Percentiles rank a stretch among this genome's conserved stretches.
These are phyloP conservation scores for Rhodotorula sp. DNA, from an alignment of 1,284 basidiomycete species.

Conservation along the genomic window DNA sequence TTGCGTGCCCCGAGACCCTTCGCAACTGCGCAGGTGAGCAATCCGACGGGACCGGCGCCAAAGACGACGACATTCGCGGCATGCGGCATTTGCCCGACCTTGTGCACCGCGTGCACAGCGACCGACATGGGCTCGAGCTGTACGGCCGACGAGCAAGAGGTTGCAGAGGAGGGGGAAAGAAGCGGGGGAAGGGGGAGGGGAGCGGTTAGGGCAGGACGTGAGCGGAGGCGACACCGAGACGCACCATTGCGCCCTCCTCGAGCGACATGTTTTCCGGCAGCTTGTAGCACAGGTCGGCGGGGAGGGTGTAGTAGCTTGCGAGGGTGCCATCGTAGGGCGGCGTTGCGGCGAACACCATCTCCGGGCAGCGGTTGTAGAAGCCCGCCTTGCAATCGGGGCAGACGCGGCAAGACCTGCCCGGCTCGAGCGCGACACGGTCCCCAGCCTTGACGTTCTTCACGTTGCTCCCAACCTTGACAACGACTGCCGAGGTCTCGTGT, in stretches of 20 bases:
- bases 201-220: background rate
- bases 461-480: constrained; percentile 63
- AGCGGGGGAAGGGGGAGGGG: constrained; percentile 39
- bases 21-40: constrained; percentile 82
- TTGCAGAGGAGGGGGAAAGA: too few relatives aligned
- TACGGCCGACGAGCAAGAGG: constrained; percentile 50
- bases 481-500: constrained; percentile 63
- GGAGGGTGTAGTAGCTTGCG: constrained; percentile 60
- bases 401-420: constrained; percentile 58
- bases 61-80: constrained; percentile 62
- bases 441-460: constrained; percentile 76
- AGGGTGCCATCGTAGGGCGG: constrained; percentile 88
- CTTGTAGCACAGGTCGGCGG: constrained; percentile 59
- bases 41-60: constrained; percentile 85
- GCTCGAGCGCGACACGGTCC: constrained; percentile 73
- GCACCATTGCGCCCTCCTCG: constrained; percentile 80
- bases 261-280: constrained; percentile 72
- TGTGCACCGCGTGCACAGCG: constrained; percentile 82
- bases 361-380: constrained; percentile 64
- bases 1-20: constrained; percentile 71
- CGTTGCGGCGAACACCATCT: constrained; percentile 73
- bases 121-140: constrained; percentile 93
- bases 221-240: constrained; percentile 31
- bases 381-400: constrained; percentile 58
- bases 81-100: constrained; percentile 67